A percentile compares a stretch with the other conserved stretches of the same genome.
These are phyloP conservation scores for Arthroderma sp. DNA, from an alignment of 2,329 filamentous ascomycete species.

Conservation along the genomic window DNA sequence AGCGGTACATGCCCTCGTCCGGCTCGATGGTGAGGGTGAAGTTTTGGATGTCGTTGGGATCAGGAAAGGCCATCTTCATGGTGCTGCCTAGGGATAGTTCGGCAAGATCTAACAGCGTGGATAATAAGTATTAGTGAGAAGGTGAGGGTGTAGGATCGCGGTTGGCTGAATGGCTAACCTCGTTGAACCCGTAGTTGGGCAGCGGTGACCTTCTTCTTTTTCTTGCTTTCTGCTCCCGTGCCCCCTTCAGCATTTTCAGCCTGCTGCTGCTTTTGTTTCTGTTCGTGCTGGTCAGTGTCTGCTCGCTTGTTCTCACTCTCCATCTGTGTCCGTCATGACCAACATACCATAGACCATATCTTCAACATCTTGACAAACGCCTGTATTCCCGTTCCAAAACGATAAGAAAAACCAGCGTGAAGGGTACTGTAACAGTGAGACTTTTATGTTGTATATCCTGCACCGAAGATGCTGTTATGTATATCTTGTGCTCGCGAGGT, in stretches of 20 bases:
- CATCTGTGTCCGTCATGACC: neutral
- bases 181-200: conserved; percentile 93
- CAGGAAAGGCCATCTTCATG: conserved; percentile 46
- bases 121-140: neutral
- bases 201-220: conserved; percentile 98
- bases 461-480: no score
- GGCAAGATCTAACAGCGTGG: conserved; percentile 28
- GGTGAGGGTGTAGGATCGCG: neutral
- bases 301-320: conserved; percentile 1
- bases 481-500: no score
- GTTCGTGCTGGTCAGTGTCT: conserved; percentile 12
- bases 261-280: conserved; percentile 79
- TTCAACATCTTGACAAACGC: conserved; percentile 67
- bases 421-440: no score
- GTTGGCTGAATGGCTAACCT: conserved; percentile 42
- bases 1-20: conserved; percentile 64
- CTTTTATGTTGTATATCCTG: no score
- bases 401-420: no score
- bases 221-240: conserved; percentile 48
- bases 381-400: no score
- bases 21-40: conserved; percentile 38
- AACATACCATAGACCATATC: conserved; percentile 92
- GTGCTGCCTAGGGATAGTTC: conserved; percentile 39
- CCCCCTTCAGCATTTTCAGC: conserved; percentile 82
- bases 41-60: conserved; percentile 46